phyloP scores from a whole-genome alignment of 2,329 filamentous ascomycete genomes.

The Cyphellophora europaea region DNA sequence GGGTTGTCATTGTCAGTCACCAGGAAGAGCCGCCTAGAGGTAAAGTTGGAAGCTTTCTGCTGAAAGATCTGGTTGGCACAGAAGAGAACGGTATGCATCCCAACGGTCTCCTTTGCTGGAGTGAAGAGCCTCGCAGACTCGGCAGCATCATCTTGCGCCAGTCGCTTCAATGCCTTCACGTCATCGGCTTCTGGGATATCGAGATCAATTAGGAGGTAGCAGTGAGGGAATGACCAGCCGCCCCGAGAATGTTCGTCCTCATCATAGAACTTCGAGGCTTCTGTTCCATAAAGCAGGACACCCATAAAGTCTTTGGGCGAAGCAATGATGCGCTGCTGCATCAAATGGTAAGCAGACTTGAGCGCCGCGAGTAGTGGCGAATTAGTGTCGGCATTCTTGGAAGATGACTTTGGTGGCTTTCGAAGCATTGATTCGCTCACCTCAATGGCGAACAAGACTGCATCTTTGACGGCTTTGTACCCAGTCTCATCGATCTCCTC shows the following conservation, averaged over 20 bases:
- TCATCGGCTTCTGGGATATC: slow-evolving; percentile 80
- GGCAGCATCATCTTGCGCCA: slow-evolving; percentile 63
- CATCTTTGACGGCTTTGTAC: slow-evolving; percentile 91
- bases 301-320: slow-evolving; percentile 97
- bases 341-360: slow-evolving; percentile 88
- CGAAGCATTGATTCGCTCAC: slow-evolving; percentile 80
- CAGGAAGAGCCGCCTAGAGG: slow-evolving; percentile 84
- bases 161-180: slow-evolving; percentile 65
- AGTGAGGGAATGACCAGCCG: slow-evolving; percentile 70
- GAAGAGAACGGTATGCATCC: slow-evolving; percentile 85
- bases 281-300: slow-evolving; percentile 80
- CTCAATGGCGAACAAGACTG: slow-evolving; percentile 94
- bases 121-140: slow-evolving; percentile 57
- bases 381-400: slow-evolving; percentile 69
- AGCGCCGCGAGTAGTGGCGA: slow-evolving; percentile 74
- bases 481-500: slow-evolving; percentile 42
- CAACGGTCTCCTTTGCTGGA: slow-evolving; percentile 59
- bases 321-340: slow-evolving; percentile 97
- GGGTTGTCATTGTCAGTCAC: slow-evolving; percentile 92
- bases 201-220: slow-evolving; percentile 82
- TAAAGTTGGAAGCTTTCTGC: slow-evolving; percentile 87
- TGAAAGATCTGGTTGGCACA: slow-evolving; percentile 96
- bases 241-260: slow-evolving; percentile 49
- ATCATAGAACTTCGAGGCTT: slow-evolving; percentile 69
- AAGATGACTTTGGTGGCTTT: slow-evolving; percentile 51